Conservation (phyloP, 2,329 filamentous ascomycete species). For the Leptodontidium sp. region DNA sequence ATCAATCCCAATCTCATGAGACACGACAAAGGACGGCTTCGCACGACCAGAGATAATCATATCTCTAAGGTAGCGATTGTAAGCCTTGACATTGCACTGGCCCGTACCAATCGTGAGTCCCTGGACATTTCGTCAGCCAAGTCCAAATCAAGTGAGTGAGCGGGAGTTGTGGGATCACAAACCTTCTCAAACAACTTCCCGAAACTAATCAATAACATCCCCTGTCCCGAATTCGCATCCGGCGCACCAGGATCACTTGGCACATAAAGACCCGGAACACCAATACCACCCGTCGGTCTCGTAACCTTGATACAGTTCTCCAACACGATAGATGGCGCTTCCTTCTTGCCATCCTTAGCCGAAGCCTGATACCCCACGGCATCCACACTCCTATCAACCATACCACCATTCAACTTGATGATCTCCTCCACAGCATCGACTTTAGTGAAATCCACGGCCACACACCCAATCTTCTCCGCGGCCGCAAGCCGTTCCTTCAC, state of each 20-base stretch:
- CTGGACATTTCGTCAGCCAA: constrained; percentile 44
- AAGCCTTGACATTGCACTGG: constrained; percentile 74
- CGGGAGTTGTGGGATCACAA: constrained; percentile 21
- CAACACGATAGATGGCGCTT: constrained; percentile 63
- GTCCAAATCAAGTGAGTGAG: neutral
- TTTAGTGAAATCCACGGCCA: constrained; percentile 67
- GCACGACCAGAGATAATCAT: constrained; percentile 70
- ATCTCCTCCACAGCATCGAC: constrained; percentile 68
- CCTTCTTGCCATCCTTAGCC: constrained; percentile 60
- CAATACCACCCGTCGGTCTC: constrained; percentile 43
- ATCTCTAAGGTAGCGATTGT: constrained; percentile 71
- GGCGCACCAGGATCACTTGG: constrained; percentile 66
- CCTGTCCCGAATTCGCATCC: constrained; percentile 66
- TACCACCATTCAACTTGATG: constrained; percentile 62
- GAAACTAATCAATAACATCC: constrained; percentile 70
- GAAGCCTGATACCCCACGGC: constrained; percentile 73
- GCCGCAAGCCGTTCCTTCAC: constrained; percentile 65
- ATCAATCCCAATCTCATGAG: constrained; percentile 69
- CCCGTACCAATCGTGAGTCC: constrained; percentile 67
- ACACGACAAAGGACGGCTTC: constrained; percentile 72
- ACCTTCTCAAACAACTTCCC: constrained; percentile 75
- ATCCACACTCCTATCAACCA: constrained; percentile 71
- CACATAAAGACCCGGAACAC: constrained; percentile 47
- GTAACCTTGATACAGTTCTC: constrained; percentile 45
- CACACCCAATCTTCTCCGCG: constrained; percentile 68